phyloP scores from a whole-genome alignment of 352 stramenopile genomes.

The Phytophthora hibernalis region DNA sequence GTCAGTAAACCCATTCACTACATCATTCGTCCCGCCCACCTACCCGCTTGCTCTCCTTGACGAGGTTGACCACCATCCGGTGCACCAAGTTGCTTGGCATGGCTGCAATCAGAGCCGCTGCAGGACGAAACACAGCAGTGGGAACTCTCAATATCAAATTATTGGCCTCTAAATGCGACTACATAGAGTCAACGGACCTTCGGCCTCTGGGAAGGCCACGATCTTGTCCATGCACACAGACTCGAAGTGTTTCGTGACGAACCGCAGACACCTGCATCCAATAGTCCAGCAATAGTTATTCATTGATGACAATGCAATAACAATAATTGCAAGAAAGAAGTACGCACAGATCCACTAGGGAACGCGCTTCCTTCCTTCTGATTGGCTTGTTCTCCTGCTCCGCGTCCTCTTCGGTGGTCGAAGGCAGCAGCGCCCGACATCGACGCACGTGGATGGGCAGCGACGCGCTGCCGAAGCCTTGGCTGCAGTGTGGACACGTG shows the following conservation, averaged over 20 bases:
- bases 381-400: conserved; percentile 13
- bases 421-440: conserved; percentile 55
- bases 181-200: conserved; percentile 45
- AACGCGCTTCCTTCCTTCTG: conserved; percentile 43
- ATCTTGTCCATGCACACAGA: conserved; percentile 74
- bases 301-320: not conserved
- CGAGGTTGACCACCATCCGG: conserved; percentile 69
- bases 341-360: conserved; percentile 71
- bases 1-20: too few relatives aligned
- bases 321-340: not conserved
- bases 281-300: not conserved
- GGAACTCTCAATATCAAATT: not conserved
- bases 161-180: not conserved
- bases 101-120: conserved; percentile 69
- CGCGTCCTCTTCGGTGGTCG: conserved; percentile 32
- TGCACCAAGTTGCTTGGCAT: conserved; percentile 69
- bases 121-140: not conserved
- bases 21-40: not conserved
- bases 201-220: conserved; percentile 54
- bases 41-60: conserved; percentile 67
- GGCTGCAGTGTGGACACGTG: conserved; percentile 62
- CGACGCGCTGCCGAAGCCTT: conserved; percentile 66
- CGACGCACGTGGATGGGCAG: conserved; percentile 68
- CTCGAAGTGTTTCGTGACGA: conserved; percentile 77
- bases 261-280: conserved; percentile 55